Evolutionary conservation across 768 basidiomycete species (phyloP), one percentile per base, ranked within the genome.

Genomic region (Leucocoprinus sp.): DNA sequence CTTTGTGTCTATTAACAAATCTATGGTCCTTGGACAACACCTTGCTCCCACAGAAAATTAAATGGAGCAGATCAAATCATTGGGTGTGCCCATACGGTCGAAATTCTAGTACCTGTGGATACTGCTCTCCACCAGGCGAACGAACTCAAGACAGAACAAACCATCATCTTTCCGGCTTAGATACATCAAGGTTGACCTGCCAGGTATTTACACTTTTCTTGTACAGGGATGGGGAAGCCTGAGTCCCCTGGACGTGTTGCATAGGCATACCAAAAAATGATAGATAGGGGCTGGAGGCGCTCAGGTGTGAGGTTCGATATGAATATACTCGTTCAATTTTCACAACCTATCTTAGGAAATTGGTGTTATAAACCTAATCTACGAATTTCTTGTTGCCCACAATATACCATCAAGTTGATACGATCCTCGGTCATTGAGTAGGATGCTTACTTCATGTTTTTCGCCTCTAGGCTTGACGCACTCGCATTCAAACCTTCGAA

Each of bases 311-410:
- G 21, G 34, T 18, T 28, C 27, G 6, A 37, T 26, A 39, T n/a
- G 26, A 28, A 12, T n/a, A 7, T 24, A 17, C 22, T 15, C 19
- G 34, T 21, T 18, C 18, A 42, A 31, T 24, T 18, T 21, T 8
- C 11, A 8, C 19, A 4, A 19, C 8, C 5, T 12, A 19, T 35
- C 42, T 7, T 37, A 75, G 75, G 75, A 3, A 69, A 66, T 22
- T 93, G 82, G 64, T 81, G 89, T 55, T 97, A 97, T 62, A 90
- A 88, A 51, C 93, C 93, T 3, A 81, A 93, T 60, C 68, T 93
- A 62, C 74, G 68, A 51, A 60, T 64, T 4, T 84, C 91, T 8
- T 97, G 95, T 59, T 98, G 95, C 59, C 90, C 93, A 0, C 87
- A 92, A 53, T 95, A 96, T 59, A 91, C 95, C 2, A 97, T 97